Conservation (phyloP, 192 early-diverging fungal species). For the Gaertneriomyces sp. region DNA sequence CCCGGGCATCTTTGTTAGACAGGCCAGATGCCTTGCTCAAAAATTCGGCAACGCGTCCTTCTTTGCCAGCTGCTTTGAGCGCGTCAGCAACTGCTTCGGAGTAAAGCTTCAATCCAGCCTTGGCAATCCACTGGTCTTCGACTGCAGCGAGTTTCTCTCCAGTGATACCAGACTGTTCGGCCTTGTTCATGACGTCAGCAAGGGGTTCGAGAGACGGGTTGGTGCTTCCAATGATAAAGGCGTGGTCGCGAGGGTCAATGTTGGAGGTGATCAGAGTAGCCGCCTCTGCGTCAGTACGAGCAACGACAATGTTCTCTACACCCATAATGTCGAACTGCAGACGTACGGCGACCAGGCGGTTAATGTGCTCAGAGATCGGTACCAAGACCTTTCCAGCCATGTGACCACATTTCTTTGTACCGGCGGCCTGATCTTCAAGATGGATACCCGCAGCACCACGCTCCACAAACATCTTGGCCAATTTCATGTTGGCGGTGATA, state of each 20-base stretch:
- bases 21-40: conserved; percentile 47
- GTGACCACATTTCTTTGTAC: conserved; percentile 98
- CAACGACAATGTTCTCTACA: conserved; percentile 87
- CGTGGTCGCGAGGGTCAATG: conserved; percentile 93
- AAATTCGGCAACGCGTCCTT: conserved; percentile 50
- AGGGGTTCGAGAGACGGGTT: conserved; percentile 70
- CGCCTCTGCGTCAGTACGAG: conserved; percentile 95
- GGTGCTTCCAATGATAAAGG: conserved; percentile 91
- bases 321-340: conserved; percentile 99
- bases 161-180: conserved; percentile 64
- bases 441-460: conserved; percentile 95
- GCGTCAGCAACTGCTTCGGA: conserved; percentile 73
- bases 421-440: conserved; percentile 87
- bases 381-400: conserved; percentile 99
- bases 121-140: conserved; percentile 79
- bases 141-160: conserved; percentile 75
- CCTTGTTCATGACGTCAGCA: conserved; percentile 78
- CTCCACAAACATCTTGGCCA: conserved; percentile 97
- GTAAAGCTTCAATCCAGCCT: conserved; percentile 80
- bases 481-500: conserved; percentile 95
- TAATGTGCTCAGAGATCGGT: conserved; percentile 96
- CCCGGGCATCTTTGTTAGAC: conserved; percentile 81
- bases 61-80: conserved; percentile 64
- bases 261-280: conserved; percentile 94
- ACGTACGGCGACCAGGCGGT: conserved; percentile 89